These are phyloP conservation scores for Heteromeles arbutifolia DNA, from an alignment of 306 rosid species.

Conservation along the genomic window DNA sequence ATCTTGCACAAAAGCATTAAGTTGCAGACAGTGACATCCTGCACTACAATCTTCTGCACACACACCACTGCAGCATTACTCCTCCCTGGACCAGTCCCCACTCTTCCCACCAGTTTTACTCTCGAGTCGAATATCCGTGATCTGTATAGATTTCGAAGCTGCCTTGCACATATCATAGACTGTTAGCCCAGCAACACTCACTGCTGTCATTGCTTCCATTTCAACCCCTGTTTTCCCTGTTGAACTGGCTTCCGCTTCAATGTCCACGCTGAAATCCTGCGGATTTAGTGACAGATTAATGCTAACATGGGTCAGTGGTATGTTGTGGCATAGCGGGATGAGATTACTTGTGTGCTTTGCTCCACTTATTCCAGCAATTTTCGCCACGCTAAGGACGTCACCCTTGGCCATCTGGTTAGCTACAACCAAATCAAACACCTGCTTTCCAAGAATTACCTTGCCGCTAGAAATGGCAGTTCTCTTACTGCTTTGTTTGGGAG, in stretches of 20 bases:
- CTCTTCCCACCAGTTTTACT: constrained; percentile 85
- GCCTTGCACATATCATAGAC: constrained; percentile 96
- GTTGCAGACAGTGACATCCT: not conserved
- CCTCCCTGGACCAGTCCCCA: constrained; percentile 64
- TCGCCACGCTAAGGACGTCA: constrained; percentile 80
- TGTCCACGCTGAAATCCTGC: constrained; percentile 51
- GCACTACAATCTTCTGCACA: not conserved
- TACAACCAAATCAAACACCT: constrained; percentile 69
- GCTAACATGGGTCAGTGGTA: constrained; percentile 53
- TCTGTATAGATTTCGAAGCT: constrained; percentile 65
- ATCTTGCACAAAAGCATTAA: too few species aligned
- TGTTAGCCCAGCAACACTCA: constrained; percentile 66
- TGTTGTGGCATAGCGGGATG: constrained; percentile 83
- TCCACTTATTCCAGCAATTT: constrained; percentile 82
- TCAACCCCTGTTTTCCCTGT: constrained; percentile 67
- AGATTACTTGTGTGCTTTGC: constrained; percentile 81
- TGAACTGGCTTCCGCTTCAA: constrained; percentile 74
- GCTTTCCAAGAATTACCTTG: constrained; percentile 83
- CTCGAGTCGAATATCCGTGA: constrained; percentile 59
- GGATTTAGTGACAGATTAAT: constrained; percentile 59
- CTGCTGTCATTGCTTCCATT: constrained; percentile 95
- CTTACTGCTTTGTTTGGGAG: constrained; percentile 57
- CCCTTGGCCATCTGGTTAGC: constrained; percentile 70
- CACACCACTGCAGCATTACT: not conserved
- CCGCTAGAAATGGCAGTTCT: constrained; percentile 70